These are phyloP conservation scores for Yamadazyma trypodendri DNA, from an alignment of 1,139 yeast species.

Conservation along the genomic window DNA sequence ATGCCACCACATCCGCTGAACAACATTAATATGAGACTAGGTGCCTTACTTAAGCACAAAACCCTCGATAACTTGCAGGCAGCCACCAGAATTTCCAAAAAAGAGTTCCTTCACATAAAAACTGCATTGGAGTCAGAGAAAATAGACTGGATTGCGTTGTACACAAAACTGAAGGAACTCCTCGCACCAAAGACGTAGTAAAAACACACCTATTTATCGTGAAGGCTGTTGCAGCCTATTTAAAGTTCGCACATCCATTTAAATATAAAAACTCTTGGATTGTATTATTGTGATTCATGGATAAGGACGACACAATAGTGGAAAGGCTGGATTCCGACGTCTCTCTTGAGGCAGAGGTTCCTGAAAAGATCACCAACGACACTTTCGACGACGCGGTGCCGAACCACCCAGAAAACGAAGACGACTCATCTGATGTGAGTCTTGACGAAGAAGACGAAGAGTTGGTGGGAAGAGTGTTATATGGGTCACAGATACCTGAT, in stretches of 20 bases:
- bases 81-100: background rate
- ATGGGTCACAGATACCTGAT: constrained; percentile 10
- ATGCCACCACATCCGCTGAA: background rate
- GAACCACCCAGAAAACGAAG: background rate
- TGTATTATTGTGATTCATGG: background rate
- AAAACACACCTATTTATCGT: too few species aligned
- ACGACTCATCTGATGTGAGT: constrained; percentile 32
- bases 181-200: too few species aligned
- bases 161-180: too few species aligned
- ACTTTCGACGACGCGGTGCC: background rate
- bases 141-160: background rate
- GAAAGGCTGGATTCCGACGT: too few species aligned
- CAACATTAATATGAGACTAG: constrained; percentile 2
- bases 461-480: constrained; percentile 45
- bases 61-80: background rate
- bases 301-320: background rate
- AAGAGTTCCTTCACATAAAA: background rate
- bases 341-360: background rate
- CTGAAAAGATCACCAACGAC: too few species aligned
- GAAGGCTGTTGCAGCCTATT: too few species aligned
- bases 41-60: background rate
- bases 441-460: constrained; percentile 50
- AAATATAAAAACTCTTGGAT: too few species aligned
- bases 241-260: too few species aligned
- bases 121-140: background rate